Base-by-base conservation (phyloP, 139 green algal species). In the Ettlia oleoabundans region DNA sequence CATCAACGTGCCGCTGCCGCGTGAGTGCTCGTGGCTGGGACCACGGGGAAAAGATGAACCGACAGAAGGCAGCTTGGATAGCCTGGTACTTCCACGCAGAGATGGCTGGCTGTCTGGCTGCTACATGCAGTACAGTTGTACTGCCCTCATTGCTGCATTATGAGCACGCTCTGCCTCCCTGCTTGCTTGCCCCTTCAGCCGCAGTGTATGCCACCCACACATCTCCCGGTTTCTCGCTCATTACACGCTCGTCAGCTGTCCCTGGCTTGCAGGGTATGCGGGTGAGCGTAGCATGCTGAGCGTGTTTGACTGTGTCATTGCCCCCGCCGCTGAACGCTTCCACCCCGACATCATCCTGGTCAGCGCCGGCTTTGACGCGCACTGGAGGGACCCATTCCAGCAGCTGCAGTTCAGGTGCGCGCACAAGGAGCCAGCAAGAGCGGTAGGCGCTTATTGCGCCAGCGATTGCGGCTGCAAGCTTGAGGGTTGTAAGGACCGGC, bases 1-100 rank as follows among this genome's bases (percentile, higher is more conserved):
- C 32, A 93, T 98, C 74, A 98, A 98, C 80, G 67, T 97, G 1
- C 92, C 93, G 0, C 78, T 98, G 41, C 94, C 94, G 26, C 89
- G 90, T 79, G 84, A 69, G 47, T 86, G 73, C 8, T 4, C 33
- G 5, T 21, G 28, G 64, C 32, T 28, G 32, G 32, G 30, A 28
- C 26, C 4, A 3, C 4, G 61, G 3, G 47, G 47, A 24, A n/a
- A n/a, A n/a, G n/a, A n/a, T n/a, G n/a, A n/a, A n/a, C n/a, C n/a
- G n/a, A n/a, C n/a, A n/a, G n/a, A n/a, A n/a, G 47, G 47, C 13
- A 15, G 47, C 47, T 15, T 58, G 47, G 15, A 15, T 10, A 58
- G 13, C 13, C 47, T 15, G 47, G 47, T 58, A 15, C 47, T 58
- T 58, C 13, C 47, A 58, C 47, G n/a, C n/a, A n/a, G n/a, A n/a